Evolutionary conservation across 2,329 filamentous ascomycete genomes (phyloP).

Genomic region (Talaromyces marneffei): DNA sequence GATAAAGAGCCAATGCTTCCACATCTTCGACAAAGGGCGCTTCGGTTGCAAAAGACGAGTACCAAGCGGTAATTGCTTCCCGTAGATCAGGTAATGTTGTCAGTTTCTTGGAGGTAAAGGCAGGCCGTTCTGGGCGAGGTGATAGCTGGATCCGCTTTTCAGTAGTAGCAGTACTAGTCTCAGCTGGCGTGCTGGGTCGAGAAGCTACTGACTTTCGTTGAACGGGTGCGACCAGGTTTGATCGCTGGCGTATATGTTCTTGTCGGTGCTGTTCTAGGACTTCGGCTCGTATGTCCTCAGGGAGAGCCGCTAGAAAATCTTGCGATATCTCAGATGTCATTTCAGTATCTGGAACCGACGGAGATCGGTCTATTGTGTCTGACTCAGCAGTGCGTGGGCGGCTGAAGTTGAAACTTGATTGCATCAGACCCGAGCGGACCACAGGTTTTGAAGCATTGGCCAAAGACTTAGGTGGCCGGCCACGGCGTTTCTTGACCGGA

Average conservation of each 20-base stretch:
- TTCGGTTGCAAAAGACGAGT: slow-evolving; percentile 61
- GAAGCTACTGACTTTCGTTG: slow-evolving; percentile 13
- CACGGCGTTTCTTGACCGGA: slow-evolving; percentile 61
- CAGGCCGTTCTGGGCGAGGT: slow-evolving; percentile 49
- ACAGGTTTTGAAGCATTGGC: slow-evolving; percentile 46
- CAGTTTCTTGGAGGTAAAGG: slow-evolving; percentile 57
- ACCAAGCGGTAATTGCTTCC: slow-evolving; percentile 70
- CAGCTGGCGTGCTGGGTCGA: slow-evolving; percentile 16
- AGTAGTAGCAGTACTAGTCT: slow-evolving; percentile 12
- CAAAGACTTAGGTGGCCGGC: slow-evolving; percentile 33
- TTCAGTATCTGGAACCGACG: slow-evolving; percentile 26
- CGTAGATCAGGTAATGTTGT: slow-evolving; percentile 59
- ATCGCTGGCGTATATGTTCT: slow-evolving; percentile 52
- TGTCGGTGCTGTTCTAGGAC: slow-evolving; percentile 68
- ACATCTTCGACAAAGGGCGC: slow-evolving; percentile 78
- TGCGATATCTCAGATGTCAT: slow-evolving; percentile 49
- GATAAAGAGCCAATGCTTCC: slow-evolving; percentile 64
- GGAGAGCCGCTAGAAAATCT: slow-evolving; percentile 74
- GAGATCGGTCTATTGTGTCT: slow-evolving; percentile 16
- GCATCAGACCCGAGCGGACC: slow-evolving; percentile 57
- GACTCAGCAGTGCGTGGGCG: slow-evolving; percentile 22
- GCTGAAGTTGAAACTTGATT: slow-evolving; percentile 64
- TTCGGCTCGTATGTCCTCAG: slow-evolving; percentile 72
- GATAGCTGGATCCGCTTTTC: slow-evolving; percentile 37
- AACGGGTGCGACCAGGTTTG: slow-evolving; percentile 36